Evolutionary conservation across 1,284 basidiomycete genomes (phyloP), one percentile per base, ranked within the genome.

Genomic region (Tylopilus orsonianus): DNA sequence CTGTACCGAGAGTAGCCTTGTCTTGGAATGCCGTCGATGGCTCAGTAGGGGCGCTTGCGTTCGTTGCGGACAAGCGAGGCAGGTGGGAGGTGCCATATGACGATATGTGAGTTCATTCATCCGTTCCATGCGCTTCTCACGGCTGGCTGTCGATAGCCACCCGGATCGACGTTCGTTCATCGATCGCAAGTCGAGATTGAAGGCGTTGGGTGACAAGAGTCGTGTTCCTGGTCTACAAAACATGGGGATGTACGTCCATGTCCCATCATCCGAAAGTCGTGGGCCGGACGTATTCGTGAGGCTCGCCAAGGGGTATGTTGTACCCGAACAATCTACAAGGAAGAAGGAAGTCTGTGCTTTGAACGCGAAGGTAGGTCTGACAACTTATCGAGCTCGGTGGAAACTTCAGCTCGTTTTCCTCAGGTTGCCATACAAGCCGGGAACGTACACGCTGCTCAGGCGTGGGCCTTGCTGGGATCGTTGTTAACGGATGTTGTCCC

Each of bases 31-130:
- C 77, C 0, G 72, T 54, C 23, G 45, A 50, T 23, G 51, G 64
- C 14, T 23, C 42, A 8, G 54, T 62, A 0, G 89, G 89, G 0
- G 78, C 85, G 5, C 63, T 93, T 27, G 75, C 81, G 2, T 91
- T 92, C 56, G 83, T 86, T 5, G 63, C 81, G 2, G 88, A 90
- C 52, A 69, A 70, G 16, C 76, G 75, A 45, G 64, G 66, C 18
- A 64, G 64, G 26, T 87, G 83, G 71, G 90, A 93, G 58, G 67
- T 88, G 0, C 92, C 92, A 0, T 94, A 89, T 56, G 92, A 94
- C 57, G 92, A 94, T 61, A 62, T 87, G 90, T 92, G 60, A 59
- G 85, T 71, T 13, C 5, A n/a, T 18, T 35, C 3, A n/a, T 37
- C 19, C 27, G 38, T 39, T 43, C 14, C 1, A 3, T n/a, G 47